A percentile compares a stretch with the other conserved stretches of the same genome.
Conservation (phyloP, 2,329 filamentous ascomycete genomes). For the Acrocalymma vagum region DNA sequence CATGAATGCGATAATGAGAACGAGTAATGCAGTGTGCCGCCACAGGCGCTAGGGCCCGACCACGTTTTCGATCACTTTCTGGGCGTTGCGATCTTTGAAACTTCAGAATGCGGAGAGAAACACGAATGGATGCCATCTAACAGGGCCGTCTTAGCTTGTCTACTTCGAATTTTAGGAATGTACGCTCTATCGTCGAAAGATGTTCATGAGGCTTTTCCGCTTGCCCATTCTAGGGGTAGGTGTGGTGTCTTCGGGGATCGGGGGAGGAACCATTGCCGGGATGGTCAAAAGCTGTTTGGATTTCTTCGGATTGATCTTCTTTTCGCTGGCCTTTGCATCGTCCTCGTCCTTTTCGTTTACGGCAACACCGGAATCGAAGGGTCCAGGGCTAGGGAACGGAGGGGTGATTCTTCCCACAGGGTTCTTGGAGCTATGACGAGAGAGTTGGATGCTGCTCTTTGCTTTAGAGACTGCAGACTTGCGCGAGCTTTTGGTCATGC, state of each 20-base stretch:
- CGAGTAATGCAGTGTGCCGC: no score
- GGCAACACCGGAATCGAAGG: constrained; percentile 45
- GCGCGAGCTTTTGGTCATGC: constrained; percentile 48
- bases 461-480: constrained; percentile 42
- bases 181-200: constrained; percentile 54
- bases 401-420: constrained; percentile 35
- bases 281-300: constrained; percentile 31
- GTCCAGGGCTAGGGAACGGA: constrained; percentile 42
- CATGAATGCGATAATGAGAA: no score
- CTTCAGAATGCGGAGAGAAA: no score
- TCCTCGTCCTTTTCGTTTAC: constrained; percentile 36
- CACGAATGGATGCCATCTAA: no score
- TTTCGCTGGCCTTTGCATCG: constrained; percentile 27
- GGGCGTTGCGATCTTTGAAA: no score
- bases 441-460: constrained; percentile 48
- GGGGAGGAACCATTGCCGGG: constrained; percentile 35
- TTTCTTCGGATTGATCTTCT: constrained; percentile 29
- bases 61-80: no score
- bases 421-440: constrained; percentile 40
- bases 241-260: constrained; percentile 38
- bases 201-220: constrained; percentile 56
- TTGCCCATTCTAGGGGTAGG: constrained; percentile 51
- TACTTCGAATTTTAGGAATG: no score
- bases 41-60: no score
- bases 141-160: no score